Percentiles rank a stretch among this genome's conserved stretches.
These are phyloP conservation scores for Stemphylium vesicarium DNA, from an alignment of 2,329 filamentous ascomycete genomes.

Conservation along the genomic window DNA sequence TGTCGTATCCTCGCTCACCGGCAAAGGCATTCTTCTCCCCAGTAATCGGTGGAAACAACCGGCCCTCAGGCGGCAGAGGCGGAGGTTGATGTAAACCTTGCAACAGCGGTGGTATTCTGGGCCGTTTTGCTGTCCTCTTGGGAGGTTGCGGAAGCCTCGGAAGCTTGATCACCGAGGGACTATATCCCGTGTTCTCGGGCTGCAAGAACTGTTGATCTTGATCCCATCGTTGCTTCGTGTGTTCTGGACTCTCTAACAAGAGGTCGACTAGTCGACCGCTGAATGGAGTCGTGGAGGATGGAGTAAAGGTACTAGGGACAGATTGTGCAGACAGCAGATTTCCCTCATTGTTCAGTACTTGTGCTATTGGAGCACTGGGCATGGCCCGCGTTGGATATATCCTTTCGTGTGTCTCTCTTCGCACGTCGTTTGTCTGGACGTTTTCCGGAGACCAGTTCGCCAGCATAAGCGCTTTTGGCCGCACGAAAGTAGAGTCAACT, in stretches of 20 bases:
- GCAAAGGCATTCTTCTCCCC: slow-evolving; percentile 49
- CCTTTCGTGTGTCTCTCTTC: slow-evolving; percentile 4
- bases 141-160: slow-evolving; percentile 49
- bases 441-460: slow-evolving; percentile 6
- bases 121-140: slow-evolving; percentile 41
- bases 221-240: slow-evolving; percentile 27
- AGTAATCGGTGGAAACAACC: slow-evolving; percentile 66
- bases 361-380: slow-evolving; percentile 43
- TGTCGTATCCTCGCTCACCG: slow-evolving; percentile 16
- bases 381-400: slow-evolving; percentile 13
- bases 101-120: slow-evolving; percentile 57
- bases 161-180: slow-evolving; percentile 39
- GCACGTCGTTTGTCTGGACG: slow-evolving; percentile 7
- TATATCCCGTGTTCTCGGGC: slow-evolving; percentile 18
- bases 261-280: slow-evolving; percentile 38
- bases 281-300: slow-evolving; percentile 30
- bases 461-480: slow-evolving; percentile 12
- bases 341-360: slow-evolving; percentile 41
- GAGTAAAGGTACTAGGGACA: slow-evolving; percentile 13
- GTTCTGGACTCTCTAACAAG: slow-evolving; percentile 28
- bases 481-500: slow-evolving; percentile 7
- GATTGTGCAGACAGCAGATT: slow-evolving; percentile 19
- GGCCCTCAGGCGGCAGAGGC: slow-evolving; percentile 58
- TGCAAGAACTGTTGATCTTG: slow-evolving; percentile 26
- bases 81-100: slow-evolving; percentile 69